A percentile compares a stretch with the other conserved stretches of the same genome.
These are phyloP conservation scores for Salvia sclarea DNA, from an alignment of 305 asterid species.

Conservation along the genomic window DNA sequence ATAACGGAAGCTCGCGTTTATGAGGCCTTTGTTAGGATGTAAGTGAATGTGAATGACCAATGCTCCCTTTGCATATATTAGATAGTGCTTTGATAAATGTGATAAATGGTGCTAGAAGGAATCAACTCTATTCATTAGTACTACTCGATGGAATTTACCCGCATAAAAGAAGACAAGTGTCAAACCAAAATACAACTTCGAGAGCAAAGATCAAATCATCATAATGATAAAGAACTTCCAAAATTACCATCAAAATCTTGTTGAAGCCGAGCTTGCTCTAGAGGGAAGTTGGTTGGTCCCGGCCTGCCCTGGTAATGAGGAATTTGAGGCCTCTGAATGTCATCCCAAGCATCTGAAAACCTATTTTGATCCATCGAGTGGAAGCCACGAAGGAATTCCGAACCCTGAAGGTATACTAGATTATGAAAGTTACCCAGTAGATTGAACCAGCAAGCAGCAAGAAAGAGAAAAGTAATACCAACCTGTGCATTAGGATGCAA, in stretches of 20 bases:
- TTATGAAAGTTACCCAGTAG: conserved; percentile 24
- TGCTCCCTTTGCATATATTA: conserved; percentile 8
- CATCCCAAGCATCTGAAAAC: conserved; percentile 92
- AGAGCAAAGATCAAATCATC: conserved; percentile 16
- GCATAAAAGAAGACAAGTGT: not conserved
- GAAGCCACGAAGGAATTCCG: conserved; percentile 80
- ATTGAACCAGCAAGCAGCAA: conserved; percentile 21
- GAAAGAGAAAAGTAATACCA: conserved; percentile 22
- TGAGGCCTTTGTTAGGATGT: not conserved
- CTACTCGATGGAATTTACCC: not conserved
- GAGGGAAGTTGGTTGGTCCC: conserved; percentile 47
- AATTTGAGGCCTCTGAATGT: conserved; percentile 76
- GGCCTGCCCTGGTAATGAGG: conserved; percentile 48
- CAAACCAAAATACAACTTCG: conserved; percentile 1
- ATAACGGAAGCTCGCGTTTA: conserved; percentile 12
- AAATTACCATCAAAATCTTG: conserved; percentile 72
- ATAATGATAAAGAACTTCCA: conserved; percentile 19
- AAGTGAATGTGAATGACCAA: not conserved
- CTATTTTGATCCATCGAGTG: conserved; percentile 71
- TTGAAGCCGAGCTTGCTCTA: conserved; percentile 53
- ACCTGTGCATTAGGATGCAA: conserved; percentile 78
- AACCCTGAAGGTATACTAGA: conserved; percentile 50
- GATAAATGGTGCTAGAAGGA: conserved; percentile 14
- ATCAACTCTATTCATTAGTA: conserved; percentile 5
- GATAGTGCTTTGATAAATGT: not conserved